Evolutionary conservation across 768 basidiomycete species (phyloP).

Genomic region (Cystofilobasidium ferigula): DNA sequence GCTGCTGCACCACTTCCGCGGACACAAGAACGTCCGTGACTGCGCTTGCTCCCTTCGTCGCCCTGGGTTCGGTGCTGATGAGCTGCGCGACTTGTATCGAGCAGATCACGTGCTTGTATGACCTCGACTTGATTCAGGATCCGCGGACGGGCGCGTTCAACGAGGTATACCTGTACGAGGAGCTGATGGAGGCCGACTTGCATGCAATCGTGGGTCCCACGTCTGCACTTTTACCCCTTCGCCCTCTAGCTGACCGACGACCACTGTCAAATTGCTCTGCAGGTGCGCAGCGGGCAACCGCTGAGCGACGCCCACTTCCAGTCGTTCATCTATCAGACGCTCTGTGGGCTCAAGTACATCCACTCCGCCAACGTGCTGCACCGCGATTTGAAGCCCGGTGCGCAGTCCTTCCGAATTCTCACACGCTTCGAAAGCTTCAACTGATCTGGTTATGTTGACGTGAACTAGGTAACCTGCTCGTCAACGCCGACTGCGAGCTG

Average conservation of each 20-base stretch:
- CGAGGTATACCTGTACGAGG: conserved; percentile 85
- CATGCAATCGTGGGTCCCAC: conserved; percentile 73
- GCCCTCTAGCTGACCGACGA: background rate
- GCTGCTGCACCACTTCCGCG: conserved; percentile 90
- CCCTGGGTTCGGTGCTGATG: too few species aligned
- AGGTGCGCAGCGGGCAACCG: conserved; percentile 44
- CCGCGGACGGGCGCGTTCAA: conserved; percentile 61
- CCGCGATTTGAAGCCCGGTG: conserved; percentile 78
- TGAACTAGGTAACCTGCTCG: conserved; percentile 59
- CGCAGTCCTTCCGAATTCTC: background rate
- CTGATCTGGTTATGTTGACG: background rate
- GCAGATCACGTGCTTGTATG: conserved; percentile 93
- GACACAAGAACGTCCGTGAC: conserved; percentile 83
- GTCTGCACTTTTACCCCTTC: background rate
- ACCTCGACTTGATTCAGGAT: conserved; percentile 95
- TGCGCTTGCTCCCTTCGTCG: background rate
- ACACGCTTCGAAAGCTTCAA: background rate
- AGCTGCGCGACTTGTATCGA: background rate
- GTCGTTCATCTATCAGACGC: conserved; percentile 94
- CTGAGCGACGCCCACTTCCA: conserved; percentile 44
- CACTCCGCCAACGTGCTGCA: conserved; percentile 97
- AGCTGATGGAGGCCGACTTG: conserved; percentile 98
- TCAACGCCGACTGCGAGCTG: conserved; percentile 80
- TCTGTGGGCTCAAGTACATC: conserved; percentile 95
- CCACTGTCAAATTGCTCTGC: background rate